A percentile compares a stretch with the other conserved stretches of the same genome.
Evolutionary conservation across 768 basidiomycete genomes (phyloP).

Genomic region (Boletus vermiculosoides): DNA sequence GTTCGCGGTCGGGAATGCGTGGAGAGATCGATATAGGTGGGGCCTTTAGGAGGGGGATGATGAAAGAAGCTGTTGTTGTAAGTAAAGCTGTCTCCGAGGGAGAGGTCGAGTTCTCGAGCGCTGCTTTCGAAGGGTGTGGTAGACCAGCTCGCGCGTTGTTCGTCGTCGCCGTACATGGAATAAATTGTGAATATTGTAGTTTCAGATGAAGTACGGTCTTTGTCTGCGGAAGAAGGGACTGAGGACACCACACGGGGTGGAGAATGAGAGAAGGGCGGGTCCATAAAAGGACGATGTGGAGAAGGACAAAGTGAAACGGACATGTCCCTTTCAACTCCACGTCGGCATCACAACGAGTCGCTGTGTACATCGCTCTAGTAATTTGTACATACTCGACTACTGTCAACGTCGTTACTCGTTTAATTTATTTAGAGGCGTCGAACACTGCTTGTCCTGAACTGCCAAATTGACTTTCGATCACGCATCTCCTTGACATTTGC

Average conservation of each 20-base stretch:
- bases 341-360: background rate
- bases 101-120: slow-evolving; percentile 38
- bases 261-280: slow-evolving; percentile 37
- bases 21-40: slow-evolving; percentile 32
- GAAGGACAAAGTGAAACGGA: background rate
- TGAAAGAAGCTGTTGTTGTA: slow-evolving; percentile 34
- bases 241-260: slow-evolving; percentile 32
- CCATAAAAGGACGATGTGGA: slow-evolving; percentile 33
- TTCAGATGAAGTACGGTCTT: slow-evolving; percentile 61
- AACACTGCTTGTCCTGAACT: background rate
- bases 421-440: background rate
- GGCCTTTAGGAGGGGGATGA: slow-evolving; percentile 23
- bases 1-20: slow-evolving; percentile 23
- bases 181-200: slow-evolving; percentile 82
- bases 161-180: slow-evolving; percentile 78
- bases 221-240: slow-evolving; percentile 26
- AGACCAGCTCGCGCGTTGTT: slow-evolving; percentile 47
- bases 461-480: background rate
- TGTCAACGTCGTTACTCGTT: background rate
- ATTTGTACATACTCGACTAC: background rate
- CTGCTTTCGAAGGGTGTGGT: slow-evolving; percentile 38
- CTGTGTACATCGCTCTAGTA: slow-evolving; percentile 1
- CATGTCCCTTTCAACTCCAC: background rate
- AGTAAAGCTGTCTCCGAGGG: slow-evolving; percentile 34
- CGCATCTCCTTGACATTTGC: background rate